Conservation (phyloP, 345 rosid genomes). For the Limnanthes douglasii region DNA sequence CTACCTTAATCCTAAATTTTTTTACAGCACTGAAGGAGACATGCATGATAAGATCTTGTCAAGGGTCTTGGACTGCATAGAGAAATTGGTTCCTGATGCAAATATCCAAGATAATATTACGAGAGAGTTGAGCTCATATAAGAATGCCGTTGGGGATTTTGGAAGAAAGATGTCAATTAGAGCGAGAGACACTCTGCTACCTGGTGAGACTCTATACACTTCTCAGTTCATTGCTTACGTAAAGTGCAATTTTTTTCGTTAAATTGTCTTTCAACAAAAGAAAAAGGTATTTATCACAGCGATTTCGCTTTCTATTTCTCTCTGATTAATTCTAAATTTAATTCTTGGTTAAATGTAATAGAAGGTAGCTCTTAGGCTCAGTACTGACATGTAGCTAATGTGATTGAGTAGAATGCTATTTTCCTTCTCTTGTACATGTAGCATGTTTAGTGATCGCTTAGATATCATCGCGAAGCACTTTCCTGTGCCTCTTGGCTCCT, state of each 20-base stretch:
- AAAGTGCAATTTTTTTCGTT: conserved; percentile 1
- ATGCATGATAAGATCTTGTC: conserved; percentile 44
- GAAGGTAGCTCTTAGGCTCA: background rate
- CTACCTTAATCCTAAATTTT: conserved; percentile 84
- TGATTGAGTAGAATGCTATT: too few species aligned
- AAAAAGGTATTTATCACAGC: too few species aligned
- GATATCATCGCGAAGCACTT: too few species aligned
- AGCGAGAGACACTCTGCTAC: conserved; percentile 67
- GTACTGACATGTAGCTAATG: background rate
- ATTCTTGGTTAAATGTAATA: background rate
- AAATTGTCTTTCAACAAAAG: too few species aligned
- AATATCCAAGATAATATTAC: conserved; percentile 58
- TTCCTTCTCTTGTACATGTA: too few species aligned
- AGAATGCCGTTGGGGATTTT: conserved; percentile 67
- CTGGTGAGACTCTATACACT: conserved; percentile 28
- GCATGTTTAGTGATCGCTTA: too few species aligned
- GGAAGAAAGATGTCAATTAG: conserved; percentile 86
- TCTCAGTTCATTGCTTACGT: conserved; percentile 5
- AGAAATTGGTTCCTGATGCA: conserved; percentile 58
- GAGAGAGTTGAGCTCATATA: conserved; percentile 56
- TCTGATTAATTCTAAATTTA: background rate
- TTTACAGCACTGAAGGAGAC: conserved; percentile 56
- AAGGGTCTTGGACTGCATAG: conserved; percentile 76
- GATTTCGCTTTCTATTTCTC: background rate
- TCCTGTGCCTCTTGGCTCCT: too few species aligned